Conservation (phyloP, 2,329 filamentous ascomycete species). For the Exserohilum turcica region DNA sequence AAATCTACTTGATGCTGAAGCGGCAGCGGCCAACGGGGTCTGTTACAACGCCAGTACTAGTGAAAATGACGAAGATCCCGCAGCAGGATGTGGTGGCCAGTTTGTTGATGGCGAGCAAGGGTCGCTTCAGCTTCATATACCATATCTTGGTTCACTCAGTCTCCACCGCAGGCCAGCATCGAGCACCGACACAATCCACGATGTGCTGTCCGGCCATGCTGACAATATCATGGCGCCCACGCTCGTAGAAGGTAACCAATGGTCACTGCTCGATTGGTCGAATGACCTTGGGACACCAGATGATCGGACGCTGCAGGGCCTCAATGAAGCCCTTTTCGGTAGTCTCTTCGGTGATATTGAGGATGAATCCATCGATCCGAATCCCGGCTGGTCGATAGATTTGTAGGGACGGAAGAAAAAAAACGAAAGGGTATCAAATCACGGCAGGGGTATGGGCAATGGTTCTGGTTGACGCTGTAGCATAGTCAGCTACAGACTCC, state of each 20-base stretch:
- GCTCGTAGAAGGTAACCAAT: neutral
- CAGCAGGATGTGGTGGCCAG: conserved; percentile 28
- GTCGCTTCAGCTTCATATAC: conserved; percentile 21
- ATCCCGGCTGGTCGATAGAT: neutral
- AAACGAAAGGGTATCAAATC: neutral
- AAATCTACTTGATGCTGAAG: conserved; percentile 21
- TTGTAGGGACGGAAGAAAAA: neutral
- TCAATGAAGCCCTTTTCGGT: conserved; percentile 16
- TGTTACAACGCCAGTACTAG: conserved; percentile 21
- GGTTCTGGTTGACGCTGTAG: neutral
- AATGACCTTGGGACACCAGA: neutral
- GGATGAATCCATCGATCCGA: neutral
- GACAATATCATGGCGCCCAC: neutral
- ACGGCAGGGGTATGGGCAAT: neutral
- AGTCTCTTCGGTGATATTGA: conserved; percentile 7
- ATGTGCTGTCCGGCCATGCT: neutral
- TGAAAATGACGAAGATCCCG: conserved; percentile 12
- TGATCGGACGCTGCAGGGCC: conserved; percentile 21
- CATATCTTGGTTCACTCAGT: conserved; percentile 30
- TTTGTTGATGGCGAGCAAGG: conserved; percentile 7
- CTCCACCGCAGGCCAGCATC: conserved; percentile 17
- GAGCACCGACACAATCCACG: neutral
- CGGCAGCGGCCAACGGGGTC: conserved; percentile 9
- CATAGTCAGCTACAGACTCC: neutral
- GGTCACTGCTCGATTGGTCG: conserved; percentile 1